Evolutionary conservation across 306 rosid species (phyloP).

Genomic region (Vigna nakashimae): DNA sequence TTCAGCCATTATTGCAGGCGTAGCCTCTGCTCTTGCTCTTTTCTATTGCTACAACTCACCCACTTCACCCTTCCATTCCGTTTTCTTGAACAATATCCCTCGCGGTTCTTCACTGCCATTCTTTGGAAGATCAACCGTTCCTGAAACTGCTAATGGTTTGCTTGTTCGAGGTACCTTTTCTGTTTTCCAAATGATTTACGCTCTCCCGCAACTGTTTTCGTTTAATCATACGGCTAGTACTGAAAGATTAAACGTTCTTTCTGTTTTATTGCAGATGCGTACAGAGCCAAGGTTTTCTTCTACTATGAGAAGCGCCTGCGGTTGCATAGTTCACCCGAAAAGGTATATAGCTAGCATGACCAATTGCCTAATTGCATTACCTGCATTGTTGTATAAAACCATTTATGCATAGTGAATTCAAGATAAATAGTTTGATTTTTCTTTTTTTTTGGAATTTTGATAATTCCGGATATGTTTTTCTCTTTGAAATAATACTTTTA

Average conservation of each 20-base stretch:
- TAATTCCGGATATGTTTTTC: neutral
- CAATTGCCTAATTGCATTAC: neutral
- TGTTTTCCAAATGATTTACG: neutral
- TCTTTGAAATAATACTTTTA: neutral
- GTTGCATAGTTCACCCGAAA: constrained; percentile 30
- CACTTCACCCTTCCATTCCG: neutral
- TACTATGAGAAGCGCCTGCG: constrained; percentile 30
- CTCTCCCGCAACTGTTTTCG: neutral
- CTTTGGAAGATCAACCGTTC: neutral
- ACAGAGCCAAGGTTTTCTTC: constrained; percentile 12
- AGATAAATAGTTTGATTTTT: neutral
- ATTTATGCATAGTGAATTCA: neutral
- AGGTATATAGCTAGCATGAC: constrained; percentile 8
- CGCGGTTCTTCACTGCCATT: neutral
- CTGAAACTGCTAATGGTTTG: neutral
- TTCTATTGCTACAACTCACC: constrained; percentile 51
- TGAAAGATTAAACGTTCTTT: neutral
- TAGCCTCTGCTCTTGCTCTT: constrained; percentile 60
- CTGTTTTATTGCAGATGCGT: neutral
- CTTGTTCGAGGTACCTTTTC: constrained; percentile 16
- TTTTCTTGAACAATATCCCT: neutral
- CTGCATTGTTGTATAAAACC: neutral
- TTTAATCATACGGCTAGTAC: neutral
- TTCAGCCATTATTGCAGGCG: constrained; percentile 43
- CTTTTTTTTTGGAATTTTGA: neutral